Percentiles rank a stretch among this genome's conserved stretches.
These are phyloP conservation scores for Orbilia ellipsospora DNA, from an alignment of 2,329 filamentous ascomycete genomes.

Conservation along the genomic window DNA sequence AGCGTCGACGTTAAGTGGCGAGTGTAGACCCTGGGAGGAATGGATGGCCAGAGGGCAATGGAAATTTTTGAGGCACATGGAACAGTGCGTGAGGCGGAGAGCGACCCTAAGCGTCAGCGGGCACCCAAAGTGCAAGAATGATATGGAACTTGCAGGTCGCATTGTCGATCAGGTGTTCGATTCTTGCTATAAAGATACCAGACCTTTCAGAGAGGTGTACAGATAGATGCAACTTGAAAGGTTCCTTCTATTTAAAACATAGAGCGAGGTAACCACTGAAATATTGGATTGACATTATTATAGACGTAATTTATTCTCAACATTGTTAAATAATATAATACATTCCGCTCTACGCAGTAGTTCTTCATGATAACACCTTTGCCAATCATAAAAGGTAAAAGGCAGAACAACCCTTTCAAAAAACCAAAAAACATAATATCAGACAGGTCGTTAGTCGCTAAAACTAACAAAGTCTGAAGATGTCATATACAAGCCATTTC, in stretches of 20 bases:
- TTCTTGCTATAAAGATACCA: constrained; percentile 91
- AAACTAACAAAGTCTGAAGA: constrained; percentile 32
- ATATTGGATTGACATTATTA: no score
- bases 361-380: constrained; percentile 8
- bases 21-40: constrained; percentile 90
- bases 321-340: constrained; percentile 53
- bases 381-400: constrained; percentile 9
- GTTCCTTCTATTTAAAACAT: not conserved
- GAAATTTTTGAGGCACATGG: constrained; percentile 90
- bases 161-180: constrained; percentile 99
- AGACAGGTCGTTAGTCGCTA: constrained; percentile 23
- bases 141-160: constrained; percentile 79
- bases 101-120: constrained; percentile 83
- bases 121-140: constrained; percentile 82
- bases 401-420: constrained; percentile 12
- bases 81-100: constrained; percentile 85
- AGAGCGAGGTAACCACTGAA: no score
- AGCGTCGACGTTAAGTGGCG: constrained; percentile 89
- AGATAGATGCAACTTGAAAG: constrained; percentile 66
- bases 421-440: constrained; percentile 19
- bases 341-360: constrained; percentile 50
- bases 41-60: constrained; percentile 86
- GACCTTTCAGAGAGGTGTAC: constrained; percentile 97
- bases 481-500: constrained; percentile 22
- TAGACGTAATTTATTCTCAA: not conserved